Percentiles rank a stretch among this genome's conserved stretches.
These are phyloP conservation scores for Rutstroemia sp. DNA, from an alignment of 2,329 filamentous ascomycete genomes.

Conservation along the genomic window DNA sequence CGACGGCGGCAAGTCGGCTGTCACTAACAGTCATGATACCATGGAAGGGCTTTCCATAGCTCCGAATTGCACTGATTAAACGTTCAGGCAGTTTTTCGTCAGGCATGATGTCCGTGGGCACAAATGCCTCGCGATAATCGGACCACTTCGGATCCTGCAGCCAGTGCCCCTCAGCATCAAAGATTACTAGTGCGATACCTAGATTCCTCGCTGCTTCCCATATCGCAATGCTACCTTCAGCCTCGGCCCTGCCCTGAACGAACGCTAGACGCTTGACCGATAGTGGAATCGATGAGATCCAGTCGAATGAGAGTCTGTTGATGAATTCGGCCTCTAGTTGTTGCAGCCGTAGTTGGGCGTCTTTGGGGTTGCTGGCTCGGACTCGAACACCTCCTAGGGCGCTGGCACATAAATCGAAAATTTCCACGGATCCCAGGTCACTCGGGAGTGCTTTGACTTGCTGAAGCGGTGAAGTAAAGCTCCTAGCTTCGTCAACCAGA, in stretches of 20 bases:
- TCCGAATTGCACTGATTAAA: constrained; percentile 26
- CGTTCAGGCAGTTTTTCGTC: constrained; percentile 26
- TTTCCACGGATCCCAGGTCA: neutral
- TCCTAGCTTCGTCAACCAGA: neutral
- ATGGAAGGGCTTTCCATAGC: constrained; percentile 25
- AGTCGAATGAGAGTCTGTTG: neutral
- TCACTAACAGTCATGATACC: constrained; percentile 34
- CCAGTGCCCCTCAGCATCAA: neutral
- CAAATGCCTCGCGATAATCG: constrained; percentile 28
- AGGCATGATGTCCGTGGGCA: constrained; percentile 19
- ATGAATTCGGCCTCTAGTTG: neutral
- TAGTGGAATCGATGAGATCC: neutral
- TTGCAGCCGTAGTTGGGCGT: neutral
- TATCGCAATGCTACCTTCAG: neutral
- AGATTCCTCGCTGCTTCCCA: neutral
- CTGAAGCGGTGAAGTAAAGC: neutral
- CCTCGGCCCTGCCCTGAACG: neutral
- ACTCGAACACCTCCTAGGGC: neutral
- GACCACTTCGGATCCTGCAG: neutral
- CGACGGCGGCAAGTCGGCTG: constrained; percentile 23
- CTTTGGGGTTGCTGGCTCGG: neutral
- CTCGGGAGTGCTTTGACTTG: neutral
- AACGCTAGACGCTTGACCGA: neutral
- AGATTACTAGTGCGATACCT: neutral
- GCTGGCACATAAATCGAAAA: neutral